Conservation (phyloP, 2,329 filamentous ascomycete species). For the Exophiala alcalophila region DNA sequence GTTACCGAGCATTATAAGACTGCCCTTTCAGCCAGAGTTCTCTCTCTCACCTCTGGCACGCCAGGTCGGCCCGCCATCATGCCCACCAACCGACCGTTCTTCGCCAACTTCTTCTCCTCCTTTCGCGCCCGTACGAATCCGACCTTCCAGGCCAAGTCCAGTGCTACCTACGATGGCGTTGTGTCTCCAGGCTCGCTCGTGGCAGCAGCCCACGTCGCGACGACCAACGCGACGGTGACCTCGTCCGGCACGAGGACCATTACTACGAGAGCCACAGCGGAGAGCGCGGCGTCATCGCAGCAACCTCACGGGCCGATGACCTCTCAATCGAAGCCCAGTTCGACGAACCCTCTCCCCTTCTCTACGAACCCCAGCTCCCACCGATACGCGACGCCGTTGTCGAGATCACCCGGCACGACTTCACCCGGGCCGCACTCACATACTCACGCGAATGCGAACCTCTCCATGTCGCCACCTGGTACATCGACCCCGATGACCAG, state of each 20-base stretch:
- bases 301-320: conserved; percentile 21
- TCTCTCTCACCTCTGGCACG: conserved; percentile 5
- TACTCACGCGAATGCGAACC: conserved; percentile 34
- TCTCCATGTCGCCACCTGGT: conserved; percentile 37
- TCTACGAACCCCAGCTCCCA: conserved; percentile 20
- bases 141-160: conserved; percentile 55
- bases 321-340: conserved; percentile 40
- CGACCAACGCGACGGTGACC: conserved; percentile 40
- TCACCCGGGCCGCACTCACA: conserved; percentile 34
- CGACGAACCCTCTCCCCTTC: conserved; percentile 25
- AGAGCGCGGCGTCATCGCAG: conserved; percentile 26
- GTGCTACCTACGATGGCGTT: conserved; percentile 38
- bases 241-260: conserved; percentile 47
- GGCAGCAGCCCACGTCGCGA: conserved; percentile 37
- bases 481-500: conserved; percentile 32
- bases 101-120: conserved; percentile 65
- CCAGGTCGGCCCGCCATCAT: conserved; percentile 41
- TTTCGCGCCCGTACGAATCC: conserved; percentile 60
- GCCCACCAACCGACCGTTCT: conserved; percentile 64
- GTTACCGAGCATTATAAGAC: conserved; percentile 13
- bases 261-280: conserved; percentile 43
- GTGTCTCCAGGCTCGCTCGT: conserved; percentile 34
- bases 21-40: neutral
- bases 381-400: conserved; percentile 25
- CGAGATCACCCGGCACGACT: conserved; percentile 27